Evolutionary conservation across 1,284 basidiomycete species (phyloP).

Genomic region (Tylopilus sp.): DNA sequence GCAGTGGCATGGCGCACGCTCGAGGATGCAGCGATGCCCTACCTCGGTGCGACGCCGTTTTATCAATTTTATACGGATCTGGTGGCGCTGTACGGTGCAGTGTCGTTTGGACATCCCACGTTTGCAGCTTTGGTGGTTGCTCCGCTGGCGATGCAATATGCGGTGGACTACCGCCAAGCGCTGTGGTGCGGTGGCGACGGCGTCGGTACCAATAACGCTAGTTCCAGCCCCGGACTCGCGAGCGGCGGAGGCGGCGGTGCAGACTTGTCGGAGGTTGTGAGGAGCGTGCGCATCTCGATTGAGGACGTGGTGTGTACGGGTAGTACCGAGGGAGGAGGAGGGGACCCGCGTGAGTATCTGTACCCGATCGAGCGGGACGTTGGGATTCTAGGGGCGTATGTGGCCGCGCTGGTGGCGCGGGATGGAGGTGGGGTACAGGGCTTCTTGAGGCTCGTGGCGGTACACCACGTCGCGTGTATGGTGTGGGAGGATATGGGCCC

Average conservation of each 20-base stretch:
- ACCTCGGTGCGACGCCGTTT: constrained; percentile 75
- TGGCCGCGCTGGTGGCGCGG: constrained; percentile 44
- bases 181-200: constrained; percentile 72
- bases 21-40: constrained; percentile 57
- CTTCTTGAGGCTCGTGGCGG: constrained; percentile 68
- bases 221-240: background rate
- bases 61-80: constrained; percentile 95
- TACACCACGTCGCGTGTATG: constrained; percentile 76
- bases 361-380: constrained; percentile 68
- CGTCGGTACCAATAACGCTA: constrained; percentile 46
- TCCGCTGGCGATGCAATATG: constrained; percentile 69
- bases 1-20: constrained; percentile 35
- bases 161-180: constrained; percentile 79
- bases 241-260: background rate
- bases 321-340: background rate
- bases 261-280: constrained; percentile 40
- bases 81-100: constrained; percentile 81
- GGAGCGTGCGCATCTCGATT: constrained; percentile 50
- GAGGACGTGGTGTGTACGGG: constrained; percentile 30
- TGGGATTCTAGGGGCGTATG: constrained; percentile 63
- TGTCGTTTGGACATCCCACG: constrained; percentile 80
- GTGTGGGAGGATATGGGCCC: constrained; percentile 60
- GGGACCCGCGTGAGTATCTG: constrained; percentile 59
- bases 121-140: constrained; percentile 80
- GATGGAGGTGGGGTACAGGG: constrained; percentile 36